Evolutionary conservation across 164 flowering plant genomes (phyloP).

Genomic region (Vitis labrusca): DNA sequence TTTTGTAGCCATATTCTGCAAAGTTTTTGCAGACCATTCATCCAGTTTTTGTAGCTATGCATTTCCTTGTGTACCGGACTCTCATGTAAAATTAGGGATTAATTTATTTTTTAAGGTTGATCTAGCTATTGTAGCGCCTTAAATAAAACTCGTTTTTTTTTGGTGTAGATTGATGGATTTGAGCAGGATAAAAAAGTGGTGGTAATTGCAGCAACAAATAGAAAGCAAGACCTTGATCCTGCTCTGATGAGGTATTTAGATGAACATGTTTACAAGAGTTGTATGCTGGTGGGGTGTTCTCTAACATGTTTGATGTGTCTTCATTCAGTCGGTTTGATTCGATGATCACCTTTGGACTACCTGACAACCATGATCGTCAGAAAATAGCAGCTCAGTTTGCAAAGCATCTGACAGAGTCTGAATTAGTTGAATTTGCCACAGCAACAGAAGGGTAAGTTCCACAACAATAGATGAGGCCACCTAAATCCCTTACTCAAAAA

Average conservation of each 20-base stretch:
- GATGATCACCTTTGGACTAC: constrained; percentile 81
- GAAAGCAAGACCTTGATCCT: constrained; percentile 98
- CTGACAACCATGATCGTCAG: constrained; percentile 69
- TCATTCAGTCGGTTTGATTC: constrained; percentile 82
- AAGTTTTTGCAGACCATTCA: too few species aligned
- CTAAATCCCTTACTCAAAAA: too few species aligned
- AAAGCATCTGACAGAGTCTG: constrained; percentile 71
- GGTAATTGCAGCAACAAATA: constrained; percentile 97
- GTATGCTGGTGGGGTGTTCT: not conserved
- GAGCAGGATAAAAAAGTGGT: constrained; percentile 92
- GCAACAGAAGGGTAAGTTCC: constrained; percentile 71
- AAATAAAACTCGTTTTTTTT: not conserved
- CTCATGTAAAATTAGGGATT: not conserved
- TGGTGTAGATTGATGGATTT: constrained; percentile 89
- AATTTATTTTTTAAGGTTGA: not conserved
- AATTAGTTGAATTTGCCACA: constrained; percentile 61
- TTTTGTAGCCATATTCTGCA: too few species aligned
- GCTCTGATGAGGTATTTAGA: constrained; percentile 75
- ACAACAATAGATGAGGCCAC: not conserved
- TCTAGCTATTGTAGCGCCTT: not conserved
- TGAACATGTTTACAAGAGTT: not conserved
- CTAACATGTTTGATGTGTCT: not conserved
- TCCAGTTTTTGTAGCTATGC: too few species aligned
- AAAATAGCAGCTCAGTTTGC: constrained; percentile 89
- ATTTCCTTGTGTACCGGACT: not conserved